Percentiles rank a stretch among this genome's conserved stretches.
phyloP scores from a whole-genome alignment of 2,329 filamentous ascomycete species.

The Mycosphaerella arachidis region DNA sequence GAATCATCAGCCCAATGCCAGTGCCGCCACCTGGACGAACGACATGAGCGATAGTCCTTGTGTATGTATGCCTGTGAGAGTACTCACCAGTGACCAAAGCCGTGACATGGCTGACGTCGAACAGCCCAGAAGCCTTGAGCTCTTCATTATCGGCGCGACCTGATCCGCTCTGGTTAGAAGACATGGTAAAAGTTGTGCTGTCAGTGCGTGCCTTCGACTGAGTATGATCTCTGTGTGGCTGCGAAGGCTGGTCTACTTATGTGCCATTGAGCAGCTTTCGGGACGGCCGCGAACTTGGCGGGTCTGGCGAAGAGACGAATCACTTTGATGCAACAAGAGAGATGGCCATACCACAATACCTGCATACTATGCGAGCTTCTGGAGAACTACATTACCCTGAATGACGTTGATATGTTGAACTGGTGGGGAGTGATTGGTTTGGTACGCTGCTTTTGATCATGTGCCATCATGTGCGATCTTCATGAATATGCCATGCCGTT shows the following conservation, averaged over 20 bases:
- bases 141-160: slow-evolving; percentile 31
- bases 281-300: background rate
- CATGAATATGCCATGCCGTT: too few species aligned
- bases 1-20: slow-evolving; percentile 39
- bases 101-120: slow-evolving; percentile 44
- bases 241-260: background rate
- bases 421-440: background rate
- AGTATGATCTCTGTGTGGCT: background rate
- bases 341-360: background rate
- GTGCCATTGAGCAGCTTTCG: background rate
- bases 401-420: background rate
- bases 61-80: background rate
- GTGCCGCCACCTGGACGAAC: slow-evolving; percentile 37
- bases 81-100: slow-evolving; percentile 41
- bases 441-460: background rate
- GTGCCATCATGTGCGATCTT: background rate
- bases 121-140: slow-evolving; percentile 40
- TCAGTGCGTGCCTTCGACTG: background rate
- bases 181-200: background rate
- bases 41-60: background rate
- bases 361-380: background rate
- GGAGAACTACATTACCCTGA: background rate
- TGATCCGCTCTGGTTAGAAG: slow-evolving; percentile 2
- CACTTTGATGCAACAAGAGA: background rate
- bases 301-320: background rate